These are phyloP conservation scores for Mycena metata DNA, from an alignment of 768 basidiomycete species.

Conservation along the genomic window DNA sequence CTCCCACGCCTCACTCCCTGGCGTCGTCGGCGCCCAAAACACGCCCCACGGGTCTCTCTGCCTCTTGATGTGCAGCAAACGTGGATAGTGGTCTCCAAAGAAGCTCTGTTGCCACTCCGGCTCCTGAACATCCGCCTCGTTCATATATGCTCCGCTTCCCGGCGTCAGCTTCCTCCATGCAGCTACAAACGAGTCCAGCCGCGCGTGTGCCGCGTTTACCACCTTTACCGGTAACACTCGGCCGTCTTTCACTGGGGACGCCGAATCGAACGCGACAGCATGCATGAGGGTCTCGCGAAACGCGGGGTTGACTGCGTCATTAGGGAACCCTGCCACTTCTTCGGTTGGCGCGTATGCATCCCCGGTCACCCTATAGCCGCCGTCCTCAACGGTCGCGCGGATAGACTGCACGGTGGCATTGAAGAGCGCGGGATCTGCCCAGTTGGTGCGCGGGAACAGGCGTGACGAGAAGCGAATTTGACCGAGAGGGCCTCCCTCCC, in stretches of 20 bases:
- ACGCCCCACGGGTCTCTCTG: constrained; percentile 26
- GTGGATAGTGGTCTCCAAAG: constrained; percentile 38
- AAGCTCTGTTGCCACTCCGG: constrained; percentile 27
- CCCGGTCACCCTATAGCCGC: constrained; percentile 11
- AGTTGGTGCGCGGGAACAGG: constrained; percentile 13
- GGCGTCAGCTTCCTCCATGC: constrained; percentile 19
- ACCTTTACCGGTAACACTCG: constrained; percentile 15
- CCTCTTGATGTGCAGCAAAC: constrained; percentile 34
- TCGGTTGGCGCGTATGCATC: constrained; percentile 11
- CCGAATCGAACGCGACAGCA: constrained; percentile 11
- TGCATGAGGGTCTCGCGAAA: constrained; percentile 16
- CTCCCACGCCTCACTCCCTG: constrained; percentile 17
- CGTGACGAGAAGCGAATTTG: constrained; percentile 10
- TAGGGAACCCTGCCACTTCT: constrained; percentile 17
- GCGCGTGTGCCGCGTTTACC: constrained; percentile 19
- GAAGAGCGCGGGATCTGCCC: constrained; percentile 17
- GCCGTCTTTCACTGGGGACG: constrained; percentile 17
- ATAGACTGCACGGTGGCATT: constrained; percentile 19
- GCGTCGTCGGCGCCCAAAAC: constrained; percentile 24
- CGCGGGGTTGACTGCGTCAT: constrained; percentile 16
- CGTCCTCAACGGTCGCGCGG: constrained; percentile 10
- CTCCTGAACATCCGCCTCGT: constrained; percentile 28
- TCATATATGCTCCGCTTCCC: constrained; percentile 18
- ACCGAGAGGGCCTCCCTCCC: constrained; percentile 9
- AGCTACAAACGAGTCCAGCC: constrained; percentile 9